Evolutionary conservation across 176 grass and related monocot species (phyloP).

Genomic region (Thalia dealbata): DNA sequence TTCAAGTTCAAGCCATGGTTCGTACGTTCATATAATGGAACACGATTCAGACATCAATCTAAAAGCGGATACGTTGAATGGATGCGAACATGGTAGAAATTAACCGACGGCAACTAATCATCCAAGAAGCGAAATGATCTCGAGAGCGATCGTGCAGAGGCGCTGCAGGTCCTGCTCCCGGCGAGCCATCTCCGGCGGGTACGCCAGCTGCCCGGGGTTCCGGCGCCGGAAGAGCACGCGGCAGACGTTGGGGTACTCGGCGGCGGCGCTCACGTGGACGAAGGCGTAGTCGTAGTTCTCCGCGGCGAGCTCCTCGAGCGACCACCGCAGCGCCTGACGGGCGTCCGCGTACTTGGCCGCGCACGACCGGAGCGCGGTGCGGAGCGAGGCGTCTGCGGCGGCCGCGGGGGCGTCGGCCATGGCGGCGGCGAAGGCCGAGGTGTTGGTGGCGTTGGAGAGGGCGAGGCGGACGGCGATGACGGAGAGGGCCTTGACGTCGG

Average conservation of each 20-base stretch:
- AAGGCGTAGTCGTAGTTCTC: slow-evolving; percentile 64
- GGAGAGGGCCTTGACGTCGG: slow-evolving; percentile 58
- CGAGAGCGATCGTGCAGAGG: slow-evolving; percentile 66
- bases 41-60: too few relatives aligned
- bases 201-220: slow-evolving; percentile 21
- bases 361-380: slow-evolving; percentile 41
- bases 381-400: slow-evolving; percentile 17
- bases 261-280: slow-evolving; percentile 66
- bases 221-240: slow-evolving; percentile 48
- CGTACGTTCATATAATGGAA: too few relatives aligned
- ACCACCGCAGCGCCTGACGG: slow-evolving; percentile 35
- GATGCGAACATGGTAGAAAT: too few relatives aligned
- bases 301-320: slow-evolving; percentile 30
- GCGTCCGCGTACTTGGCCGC: slow-evolving; percentile 48
- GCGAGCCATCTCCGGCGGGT: slow-evolving; percentile 43
- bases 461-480: slow-evolving; percentile 46
- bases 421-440: slow-evolving; percentile 34
- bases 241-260: slow-evolving; percentile 74
- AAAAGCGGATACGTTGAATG: too few relatives aligned
- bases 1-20: too few relatives aligned
- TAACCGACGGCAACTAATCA: too few relatives aligned
- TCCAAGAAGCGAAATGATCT: slow-evolving; percentile 60
- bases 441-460: slow-evolving; percentile 40
- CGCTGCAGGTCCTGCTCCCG: slow-evolving; percentile 41
- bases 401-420: slow-evolving; percentile 25